Evolutionary conservation across 352 stramenopile species (phyloP).

Genomic region (Phytophthora pistaciae): DNA sequence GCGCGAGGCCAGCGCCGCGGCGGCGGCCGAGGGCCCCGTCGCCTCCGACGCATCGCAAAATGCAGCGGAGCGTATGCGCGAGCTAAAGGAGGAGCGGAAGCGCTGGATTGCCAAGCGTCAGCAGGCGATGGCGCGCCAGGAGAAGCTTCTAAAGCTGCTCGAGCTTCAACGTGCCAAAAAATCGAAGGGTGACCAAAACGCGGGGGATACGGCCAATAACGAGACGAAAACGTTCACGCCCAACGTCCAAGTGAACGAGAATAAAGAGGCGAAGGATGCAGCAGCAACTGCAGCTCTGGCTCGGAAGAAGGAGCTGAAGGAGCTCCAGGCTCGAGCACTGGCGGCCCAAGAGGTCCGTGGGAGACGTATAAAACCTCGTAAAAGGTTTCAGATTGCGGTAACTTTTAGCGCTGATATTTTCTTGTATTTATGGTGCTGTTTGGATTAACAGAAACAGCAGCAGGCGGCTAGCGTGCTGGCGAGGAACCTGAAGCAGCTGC

Average conservation of each 20-base stretch:
- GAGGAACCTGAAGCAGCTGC: conserved; percentile 38
- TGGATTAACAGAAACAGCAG: conserved; percentile 38
- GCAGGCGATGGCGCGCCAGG: conserved; percentile 32
- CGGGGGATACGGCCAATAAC: conserved; percentile 10
- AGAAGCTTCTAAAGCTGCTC: conserved; percentile 40
- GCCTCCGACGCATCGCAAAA: conserved; percentile 11
- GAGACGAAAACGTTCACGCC: background rate
- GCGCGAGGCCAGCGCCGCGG: conserved; percentile 10
- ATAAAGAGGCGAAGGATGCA: background rate
- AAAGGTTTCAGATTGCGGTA: background rate
- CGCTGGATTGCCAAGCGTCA: conserved; percentile 39
- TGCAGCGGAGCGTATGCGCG: conserved; percentile 24
- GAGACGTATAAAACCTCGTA: background rate
- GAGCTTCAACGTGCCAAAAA: conserved; percentile 27
- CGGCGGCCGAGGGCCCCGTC: conserved; percentile 11
- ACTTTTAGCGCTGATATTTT: background rate
- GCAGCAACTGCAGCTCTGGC: background rate
- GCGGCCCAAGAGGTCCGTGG: conserved; percentile 41
- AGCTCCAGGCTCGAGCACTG: conserved; percentile 39
- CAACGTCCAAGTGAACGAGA: background rate
- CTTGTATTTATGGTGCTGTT: background rate
- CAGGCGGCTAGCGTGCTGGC: conserved; percentile 29
- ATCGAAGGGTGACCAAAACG: conserved; percentile 5
- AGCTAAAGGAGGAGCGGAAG: conserved; percentile 23
- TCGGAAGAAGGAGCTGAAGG: conserved; percentile 51